Conservation (phyloP, 805 yeast genomes). For the Saccharomycopsis vini region DNA sequence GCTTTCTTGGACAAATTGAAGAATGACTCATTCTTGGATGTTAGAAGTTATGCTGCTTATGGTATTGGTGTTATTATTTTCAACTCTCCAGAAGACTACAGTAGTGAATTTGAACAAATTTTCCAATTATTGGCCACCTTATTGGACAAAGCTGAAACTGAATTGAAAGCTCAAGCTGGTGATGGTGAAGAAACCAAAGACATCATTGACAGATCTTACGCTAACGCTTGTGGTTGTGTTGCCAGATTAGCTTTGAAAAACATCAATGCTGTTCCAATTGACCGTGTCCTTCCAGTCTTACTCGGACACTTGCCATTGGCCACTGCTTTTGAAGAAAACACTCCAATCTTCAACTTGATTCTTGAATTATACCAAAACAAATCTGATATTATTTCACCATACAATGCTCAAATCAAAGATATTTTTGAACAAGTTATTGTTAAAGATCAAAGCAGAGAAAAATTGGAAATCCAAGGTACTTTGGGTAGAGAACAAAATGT, state of each 20-base stretch:
- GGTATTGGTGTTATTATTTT: slow-evolving; percentile 76
- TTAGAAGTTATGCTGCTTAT: slow-evolving; percentile 90
- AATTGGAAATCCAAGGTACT: slow-evolving; percentile 62
- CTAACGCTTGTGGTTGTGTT: slow-evolving; percentile 96
- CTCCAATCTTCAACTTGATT: slow-evolving; percentile 76
- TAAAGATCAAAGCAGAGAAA: slow-evolving; percentile 67
- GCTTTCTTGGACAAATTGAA: slow-evolving; percentile 61
- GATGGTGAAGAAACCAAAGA: slow-evolving; percentile 75
- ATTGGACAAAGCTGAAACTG: slow-evolving; percentile 70
- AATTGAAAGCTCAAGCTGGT: slow-evolving; percentile 41
- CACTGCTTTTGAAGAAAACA: slow-evolving; percentile 86
- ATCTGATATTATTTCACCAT: slow-evolving; percentile 42
- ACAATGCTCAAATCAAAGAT: slow-evolving; percentile 55
- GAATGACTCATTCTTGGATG: slow-evolving; percentile 74
- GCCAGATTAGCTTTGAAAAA: slow-evolving; percentile 80
- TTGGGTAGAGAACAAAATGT: slow-evolving; percentile 79
- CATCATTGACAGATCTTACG: slow-evolving; percentile 71
- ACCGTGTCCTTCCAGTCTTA: slow-evolving; percentile 65
- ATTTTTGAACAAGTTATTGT: slow-evolving; percentile 62
- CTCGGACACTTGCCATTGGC: slow-evolving; percentile 75
- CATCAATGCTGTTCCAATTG: slow-evolving; percentile 64
- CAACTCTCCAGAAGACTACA: slow-evolving; percentile 43
- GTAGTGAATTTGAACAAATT: slow-evolving; percentile 57
- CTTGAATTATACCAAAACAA: slow-evolving; percentile 60
- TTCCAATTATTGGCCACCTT: slow-evolving; percentile 61